Base-by-base conservation (phyloP, 352 stramenopile species). In the Saprolegnia diclina region DNA sequence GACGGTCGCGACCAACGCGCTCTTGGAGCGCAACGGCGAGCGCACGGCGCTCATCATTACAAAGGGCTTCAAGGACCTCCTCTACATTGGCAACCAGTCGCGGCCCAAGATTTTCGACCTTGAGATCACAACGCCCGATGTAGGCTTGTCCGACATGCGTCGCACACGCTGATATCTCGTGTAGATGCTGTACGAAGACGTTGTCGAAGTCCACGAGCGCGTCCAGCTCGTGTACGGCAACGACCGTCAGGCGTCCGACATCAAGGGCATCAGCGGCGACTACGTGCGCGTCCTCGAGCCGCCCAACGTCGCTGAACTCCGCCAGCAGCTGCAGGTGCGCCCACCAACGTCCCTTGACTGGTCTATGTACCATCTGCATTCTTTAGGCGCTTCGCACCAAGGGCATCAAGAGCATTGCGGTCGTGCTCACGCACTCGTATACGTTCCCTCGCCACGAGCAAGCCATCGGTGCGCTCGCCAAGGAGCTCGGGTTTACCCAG, bases 21-120 rank as follows among this genome's bases (percentile, higher is more conserved):
- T 99, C 73, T 77, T 99, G 38, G 97, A 99, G 79, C 81, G 97
- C 52, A 82, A 99, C 63, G 97, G 97, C 22, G 95, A 98, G 72
- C 82, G 87, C 21, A 98, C 92, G 67, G 96, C 90, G 55, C 81
- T 99, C 2, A 77, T 99, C 7, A 98, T 92, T 13, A 99, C 96
- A 11, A 80, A 92, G 64, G 96, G 97, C 46, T 98, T 99, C 79
- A 80, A 81, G 45, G 97, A 99, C 78, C 76, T 99, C 61, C 82
- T 99, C 24, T 94, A 97, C 77, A 99, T 99, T 80, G 97, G 97
- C 35, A 99, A 99, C 78, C 97, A 99, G 79, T 94, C 92, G n/a
- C 88, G 97, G 24, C 92, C 93, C 11, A 91, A 98, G 75, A 99
- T 99, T 74, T 98, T 98, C 61, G 94, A 98, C 73, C 77, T 98